Evolutionary conservation across 306 rosid genomes (phyloP), one percentile per base, ranked within the genome.

Genomic region (Echinosophora koreensis): DNA sequence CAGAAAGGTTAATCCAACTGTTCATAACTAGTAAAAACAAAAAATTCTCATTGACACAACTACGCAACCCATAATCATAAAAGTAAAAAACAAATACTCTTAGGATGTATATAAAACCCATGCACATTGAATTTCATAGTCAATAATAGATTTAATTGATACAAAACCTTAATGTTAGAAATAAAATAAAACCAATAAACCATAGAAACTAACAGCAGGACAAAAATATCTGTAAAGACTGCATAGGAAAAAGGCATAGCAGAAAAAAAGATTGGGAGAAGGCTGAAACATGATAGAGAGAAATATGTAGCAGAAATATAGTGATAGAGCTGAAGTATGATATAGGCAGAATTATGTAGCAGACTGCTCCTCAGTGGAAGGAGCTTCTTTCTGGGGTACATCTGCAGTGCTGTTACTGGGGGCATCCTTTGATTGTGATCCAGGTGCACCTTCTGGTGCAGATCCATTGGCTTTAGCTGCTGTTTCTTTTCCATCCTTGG

Each of bases 401-500:
- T 73, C 78, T 9, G 90, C 50, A 68, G 90, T 54, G 65, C 90
- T 86, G 47, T 81, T 86, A 66, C 82, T 60, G 75, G 87, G 16
- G 82, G 82, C 84, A 38, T 88, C 91, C 66, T 84, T 89, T 71
- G 92, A 83, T 17, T 77, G 85, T 16, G 93, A 74, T 68, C 14
- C 80, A 17, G 92, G 82, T 4, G 80, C 82, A 6, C n/a, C 79
- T 22, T 74, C 90, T 22, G 87, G 85, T 51, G 87, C 80, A 60
- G 97, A 71, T 10, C 72, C 89, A 60, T 80, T 78, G 47, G 89
- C 76, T 69, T 83, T 87, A 41, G 91, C 7, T 78, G 96, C 88
- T 37, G 94, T 83, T 59, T 87, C 92, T 56, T 90, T 92, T 42
- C 79, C 89, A 28, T 81, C 91, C 65, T 90, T 90, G 28, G 74